Evolutionary conservation across 108 stramenopile genomes (phyloP), one percentile per base, ranked within the genome.

Genomic region (Pseudonitzschia pungens): DNA sequence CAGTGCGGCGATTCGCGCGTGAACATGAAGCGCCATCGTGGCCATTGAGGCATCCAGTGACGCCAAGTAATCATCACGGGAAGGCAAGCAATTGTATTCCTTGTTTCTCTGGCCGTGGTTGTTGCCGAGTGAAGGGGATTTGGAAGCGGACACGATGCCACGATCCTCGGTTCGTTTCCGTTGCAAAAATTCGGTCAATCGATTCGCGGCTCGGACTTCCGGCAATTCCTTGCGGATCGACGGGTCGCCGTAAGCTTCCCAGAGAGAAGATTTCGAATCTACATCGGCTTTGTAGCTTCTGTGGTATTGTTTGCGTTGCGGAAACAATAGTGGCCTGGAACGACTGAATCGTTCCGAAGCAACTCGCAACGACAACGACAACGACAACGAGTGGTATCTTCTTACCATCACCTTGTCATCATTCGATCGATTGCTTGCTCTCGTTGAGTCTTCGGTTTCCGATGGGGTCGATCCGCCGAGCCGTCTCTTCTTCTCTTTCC

Each of bases 1-100:
- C 31, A 89, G 57, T 0, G 90, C 75, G 8, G 94, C 92, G 58
- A 93, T 86, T 28, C 94, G 82, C 26, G 92, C 81, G 77, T 96
- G 86, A 16, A 84, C 83, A 68, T 93, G 90, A 33, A 95, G 70
- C n/a, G 74, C 74, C 75, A 95, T 92, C 0, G 93, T 92, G 6
- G 87, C 83, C 59, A 94, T 75, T 2, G 86, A 83, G 26, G 90
- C 87, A 67, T 88, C 81, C 66, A 94, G 70, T 22, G 75, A 33
- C n/a, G 67, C 20, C 12, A 1, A 14, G 54, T 76, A 68, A 54
- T 76, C 45, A 12, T 40, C 0, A 11, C 16, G 18, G 52, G 59
- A 48, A 53, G 67, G 36, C 15, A 44, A 60, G 21, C 41, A 7
- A 9, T 3, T 71, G 18, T 16, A 14, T 29, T 11, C 16, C 2